Percentiles rank a stretch among this genome's conserved stretches.
Conservation (phyloP, 1,284 basidiomycete genomes). For the Microbotryum violaceum region DNA sequence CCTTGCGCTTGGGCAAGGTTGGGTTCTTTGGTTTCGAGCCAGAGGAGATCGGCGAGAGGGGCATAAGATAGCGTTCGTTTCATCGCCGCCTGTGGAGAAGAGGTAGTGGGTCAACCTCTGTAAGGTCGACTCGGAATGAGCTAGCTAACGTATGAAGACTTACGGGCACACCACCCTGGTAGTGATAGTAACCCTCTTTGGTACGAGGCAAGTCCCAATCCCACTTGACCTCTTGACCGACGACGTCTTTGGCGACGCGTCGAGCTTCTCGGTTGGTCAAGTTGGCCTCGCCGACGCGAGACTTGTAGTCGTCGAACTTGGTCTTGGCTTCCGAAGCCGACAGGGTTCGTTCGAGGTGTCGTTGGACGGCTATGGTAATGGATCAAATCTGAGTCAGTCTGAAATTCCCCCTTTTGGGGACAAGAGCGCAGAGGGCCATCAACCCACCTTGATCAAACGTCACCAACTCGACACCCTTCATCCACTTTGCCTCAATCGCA, state of each 20-base stretch:
- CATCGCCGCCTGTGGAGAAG: constrained; percentile 55
- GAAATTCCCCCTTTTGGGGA: no score
- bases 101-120: no score
- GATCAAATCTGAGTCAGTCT: not conserved
- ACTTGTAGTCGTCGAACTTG: constrained; percentile 55
- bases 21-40: constrained; percentile 84
- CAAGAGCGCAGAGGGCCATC: no score
- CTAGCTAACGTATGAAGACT: no score
- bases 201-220: constrained; percentile 81
- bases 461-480: constrained; percentile 58
- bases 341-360: constrained; percentile 49
- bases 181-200: constrained; percentile 85
- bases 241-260: constrained; percentile 60
- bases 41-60: constrained; percentile 73
- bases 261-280: constrained; percentile 70
- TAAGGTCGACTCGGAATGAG: no score
- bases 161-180: constrained; percentile 68
- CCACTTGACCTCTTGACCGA: constrained; percentile 68
- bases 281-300: constrained; percentile 49
- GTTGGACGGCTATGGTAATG: constrained; percentile 37
- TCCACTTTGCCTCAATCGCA: constrained; percentile 69
- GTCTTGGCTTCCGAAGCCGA: constrained; percentile 52
- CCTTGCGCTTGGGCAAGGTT: constrained; percentile 68
- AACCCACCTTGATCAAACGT: constrained; percentile 73
- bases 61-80: constrained; percentile 71